Base-by-base conservation (phyloP, 1,284 basidiomycete species). In the Puccinia novopanici region DNA sequence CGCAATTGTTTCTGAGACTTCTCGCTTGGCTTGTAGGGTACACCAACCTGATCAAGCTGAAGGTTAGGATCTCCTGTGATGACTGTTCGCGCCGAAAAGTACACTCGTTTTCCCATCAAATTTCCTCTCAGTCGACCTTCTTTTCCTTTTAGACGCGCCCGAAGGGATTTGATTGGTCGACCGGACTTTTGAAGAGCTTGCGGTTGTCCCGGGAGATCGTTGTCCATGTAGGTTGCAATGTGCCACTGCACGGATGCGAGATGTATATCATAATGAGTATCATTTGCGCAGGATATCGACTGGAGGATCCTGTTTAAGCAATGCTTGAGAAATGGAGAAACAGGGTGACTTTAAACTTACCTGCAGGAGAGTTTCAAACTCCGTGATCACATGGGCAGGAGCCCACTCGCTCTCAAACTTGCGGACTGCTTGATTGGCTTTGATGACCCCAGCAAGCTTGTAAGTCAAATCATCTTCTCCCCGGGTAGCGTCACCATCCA, bases 141-240 rank as follows among this genome's bases (percentile, higher is more conserved):
- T 86, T 99, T 99, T 81, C 97, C 97, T 89, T 99, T 99, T 81
- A 99, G 89, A 82, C 97, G 92, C 5, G 96, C 95, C 82, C 97
- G 93, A 84, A 99, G 98, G 55, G 97, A 96, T 87, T 99, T 99
- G 83, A 99, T 93, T 10, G 97, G 96, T 82, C 97, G 90, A 50
- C 97, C 97, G 45, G 94, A 97, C 87, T 99, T 99, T 86, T 99
- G 97, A 84, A 98, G 87, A 0, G 96, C 95, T 86, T 98, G 95
- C 0, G 97, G 97, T 59, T 98, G 94, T 80, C 97, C 97, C 45
- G 97, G 95, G 83, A 99, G 96, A 86, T 99, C 95, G 86, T 99
- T 99, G 86, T 99, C 97, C 96, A 99, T 99, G 86, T 99, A 99
- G 0, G 97, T 99, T 9, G 96, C 97, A 82, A 97, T 94, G 85